phyloP scores from a whole-genome alignment of 306 rosid species.

The peach (Prunus persica) region Prunus_persica_NCBIv2 NC_034010.1:25452001-25452500 shows the following conservation, averaged over 20 bases:
- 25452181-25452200: slow-evolving; percentile 35
- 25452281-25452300: slow-evolving; percentile 41
- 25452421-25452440: slow-evolving; percentile 38
- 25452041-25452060: slow-evolving; percentile 30
- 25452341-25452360: slow-evolving; percentile 31
- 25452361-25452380: slow-evolving; percentile 41
- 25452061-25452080: slow-evolving; percentile 34
- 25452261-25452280: slow-evolving; percentile 39
- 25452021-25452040: slow-evolving; percentile 21
- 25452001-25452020: slow-evolving; percentile 29
- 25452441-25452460: slow-evolving; percentile 38
- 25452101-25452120: slow-evolving; percentile 37
- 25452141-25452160: slow-evolving; percentile 37
- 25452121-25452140: slow-evolving; percentile 33
- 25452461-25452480: slow-evolving; percentile 34
- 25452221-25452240: slow-evolving; percentile 38
- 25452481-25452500: slow-evolving; percentile 42
- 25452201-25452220: slow-evolving; percentile 38
- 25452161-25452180: slow-evolving; percentile 35
- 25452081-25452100: slow-evolving; percentile 41
- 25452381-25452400: slow-evolving; percentile 42
- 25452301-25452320: slow-evolving; percentile 38
- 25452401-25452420: slow-evolving; percentile 39
- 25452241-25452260: slow-evolving; percentile 40
- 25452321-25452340: slow-evolving; percentile 30